Conservation (phyloP, 192 early-diverging fungal species). For the Anaeromyces robustus region DNA sequence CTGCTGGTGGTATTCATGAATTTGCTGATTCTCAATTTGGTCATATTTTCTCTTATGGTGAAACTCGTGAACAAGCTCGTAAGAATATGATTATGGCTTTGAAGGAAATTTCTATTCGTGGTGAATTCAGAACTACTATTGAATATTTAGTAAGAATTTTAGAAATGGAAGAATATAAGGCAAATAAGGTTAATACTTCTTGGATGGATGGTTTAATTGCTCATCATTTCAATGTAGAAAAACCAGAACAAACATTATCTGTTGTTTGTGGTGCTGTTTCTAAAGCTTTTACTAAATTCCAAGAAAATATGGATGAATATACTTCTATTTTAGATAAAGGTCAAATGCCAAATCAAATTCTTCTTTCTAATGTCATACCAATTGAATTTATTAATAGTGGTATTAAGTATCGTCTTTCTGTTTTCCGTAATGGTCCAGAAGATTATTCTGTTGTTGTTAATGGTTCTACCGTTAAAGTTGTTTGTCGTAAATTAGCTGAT, state of each 20-base stretch:
- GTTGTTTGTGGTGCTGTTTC: constrained; percentile 85
- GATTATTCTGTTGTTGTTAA: constrained; percentile 67
- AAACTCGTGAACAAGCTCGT: constrained; percentile 77
- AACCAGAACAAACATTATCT: constrained; percentile 75
- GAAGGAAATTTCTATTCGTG: constrained; percentile 95
- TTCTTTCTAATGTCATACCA: constrained; percentile 52
- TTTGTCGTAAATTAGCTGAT: constrained; percentile 74
- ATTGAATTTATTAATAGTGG: constrained; percentile 89
- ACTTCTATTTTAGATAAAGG: constrained; percentile 77
- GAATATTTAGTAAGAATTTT: constrained; percentile 90
- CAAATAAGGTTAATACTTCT: constrained; percentile 82
- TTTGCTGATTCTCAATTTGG: constrained; percentile 99
- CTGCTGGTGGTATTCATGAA: constrained; percentile 91
- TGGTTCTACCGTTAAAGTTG: constrained; percentile 64
- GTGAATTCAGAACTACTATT: constrained; percentile 95
- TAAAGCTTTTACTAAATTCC: constrained; percentile 58
- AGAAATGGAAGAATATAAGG: constrained; percentile 73
- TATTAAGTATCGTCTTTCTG: constrained; percentile 79
- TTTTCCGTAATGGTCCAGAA: constrained; percentile 62
- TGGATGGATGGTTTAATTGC: constrained; percentile 92
- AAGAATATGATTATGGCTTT: constrained; percentile 95
- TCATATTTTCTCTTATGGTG: constrained; percentile 94
- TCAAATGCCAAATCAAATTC: constrained; percentile 63
- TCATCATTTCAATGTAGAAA: constrained; percentile 70
- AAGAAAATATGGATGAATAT: constrained; percentile 55